A percentile compares a stretch with the other conserved stretches of the same genome.
Evolutionary conservation across 1,284 basidiomycete genomes (phyloP).

Genomic region (Ustilago vetiveriae): DNA sequence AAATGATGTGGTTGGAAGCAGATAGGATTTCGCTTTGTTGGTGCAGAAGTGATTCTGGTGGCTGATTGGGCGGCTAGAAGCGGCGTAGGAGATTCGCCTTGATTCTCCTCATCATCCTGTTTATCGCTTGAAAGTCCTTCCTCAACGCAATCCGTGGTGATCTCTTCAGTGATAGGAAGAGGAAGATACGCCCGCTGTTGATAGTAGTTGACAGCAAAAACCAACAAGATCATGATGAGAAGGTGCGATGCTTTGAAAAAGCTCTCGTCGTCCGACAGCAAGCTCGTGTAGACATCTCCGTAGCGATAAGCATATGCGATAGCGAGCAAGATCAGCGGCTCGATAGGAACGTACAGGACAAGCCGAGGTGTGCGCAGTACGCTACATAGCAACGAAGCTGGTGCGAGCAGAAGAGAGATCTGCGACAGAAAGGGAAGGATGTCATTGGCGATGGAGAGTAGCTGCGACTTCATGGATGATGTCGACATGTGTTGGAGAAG

Average conservation of each 20-base stretch:
- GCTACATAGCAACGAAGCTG: too few relatives aligned
- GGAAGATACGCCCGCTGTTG: neutral
- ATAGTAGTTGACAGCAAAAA: neutral
- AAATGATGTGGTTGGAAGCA: neutral
- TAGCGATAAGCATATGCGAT: neutral
- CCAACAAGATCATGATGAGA: neutral
- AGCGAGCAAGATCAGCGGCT: constrained; percentile 4
- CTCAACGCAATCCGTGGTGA: too few relatives aligned
- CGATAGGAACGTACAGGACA: neutral
- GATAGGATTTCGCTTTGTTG: neutral
- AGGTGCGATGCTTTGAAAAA: neutral
- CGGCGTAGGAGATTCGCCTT: neutral
- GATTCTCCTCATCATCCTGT: neutral
- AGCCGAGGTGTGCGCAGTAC: neutral
- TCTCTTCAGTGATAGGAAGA: neutral
- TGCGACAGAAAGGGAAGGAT: too few relatives aligned
- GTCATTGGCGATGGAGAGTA: too few relatives aligned
- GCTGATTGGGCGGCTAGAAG: neutral
- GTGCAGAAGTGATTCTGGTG: neutral
- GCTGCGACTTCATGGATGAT: too few relatives aligned
- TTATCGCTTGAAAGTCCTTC: neutral
- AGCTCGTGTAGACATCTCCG: neutral
- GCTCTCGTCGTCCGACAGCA: neutral
- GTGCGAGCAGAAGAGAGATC: too few relatives aligned
- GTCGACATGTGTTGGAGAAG: too few relatives aligned